phyloP scores from a whole-genome alignment of 768 basidiomycete genomes.

The Serpula lacrymans region DNA sequence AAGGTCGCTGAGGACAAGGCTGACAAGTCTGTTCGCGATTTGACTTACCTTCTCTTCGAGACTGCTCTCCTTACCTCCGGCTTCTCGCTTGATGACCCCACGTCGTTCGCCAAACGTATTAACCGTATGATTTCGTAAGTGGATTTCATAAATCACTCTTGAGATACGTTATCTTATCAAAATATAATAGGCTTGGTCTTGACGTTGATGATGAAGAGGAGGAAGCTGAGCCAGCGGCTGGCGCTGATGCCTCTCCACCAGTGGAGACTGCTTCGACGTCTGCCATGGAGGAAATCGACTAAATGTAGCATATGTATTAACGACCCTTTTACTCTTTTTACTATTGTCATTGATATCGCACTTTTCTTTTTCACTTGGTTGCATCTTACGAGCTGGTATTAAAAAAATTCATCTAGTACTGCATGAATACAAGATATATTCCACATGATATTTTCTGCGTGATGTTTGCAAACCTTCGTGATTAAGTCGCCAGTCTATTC shows the following conservation, averaged over 20 bases:
- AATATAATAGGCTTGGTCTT: constrained; percentile 76
- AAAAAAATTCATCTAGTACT: constrained; percentile 9
- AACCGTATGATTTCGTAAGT: constrained; percentile 90
- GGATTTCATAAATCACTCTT: constrained; percentile 2
- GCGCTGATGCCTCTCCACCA: constrained; percentile 47
- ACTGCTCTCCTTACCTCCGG: constrained; percentile 93
- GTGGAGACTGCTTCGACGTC: constrained; percentile 65
- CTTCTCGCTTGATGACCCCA: constrained; percentile 94
- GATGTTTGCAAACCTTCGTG: too few species aligned
- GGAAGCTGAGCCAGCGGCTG: constrained; percentile 39
- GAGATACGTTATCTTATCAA: constrained; percentile 9
- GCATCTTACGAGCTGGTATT: constrained; percentile 26
- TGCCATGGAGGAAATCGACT: constrained; percentile 98
- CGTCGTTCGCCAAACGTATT: constrained; percentile 93
- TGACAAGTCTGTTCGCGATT: constrained; percentile 96
- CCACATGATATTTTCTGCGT: too few species aligned
- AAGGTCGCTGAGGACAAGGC: constrained; percentile 97
- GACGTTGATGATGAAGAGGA: constrained; percentile 81
- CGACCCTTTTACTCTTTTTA: constrained; percentile 16
- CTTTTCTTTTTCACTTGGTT: constrained; percentile 19
- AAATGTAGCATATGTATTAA: constrained; percentile 31
- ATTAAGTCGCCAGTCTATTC: too few species aligned
- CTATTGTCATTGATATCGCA: constrained; percentile 16
- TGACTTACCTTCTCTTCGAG: constrained; percentile 96
- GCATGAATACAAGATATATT: constrained; percentile 14